Percentiles rank a stretch among this genome's conserved stretches.
phyloP scores from a whole-genome alignment of 108 stramenopile genomes.

The Nitzschia inconspicua region DNA sequence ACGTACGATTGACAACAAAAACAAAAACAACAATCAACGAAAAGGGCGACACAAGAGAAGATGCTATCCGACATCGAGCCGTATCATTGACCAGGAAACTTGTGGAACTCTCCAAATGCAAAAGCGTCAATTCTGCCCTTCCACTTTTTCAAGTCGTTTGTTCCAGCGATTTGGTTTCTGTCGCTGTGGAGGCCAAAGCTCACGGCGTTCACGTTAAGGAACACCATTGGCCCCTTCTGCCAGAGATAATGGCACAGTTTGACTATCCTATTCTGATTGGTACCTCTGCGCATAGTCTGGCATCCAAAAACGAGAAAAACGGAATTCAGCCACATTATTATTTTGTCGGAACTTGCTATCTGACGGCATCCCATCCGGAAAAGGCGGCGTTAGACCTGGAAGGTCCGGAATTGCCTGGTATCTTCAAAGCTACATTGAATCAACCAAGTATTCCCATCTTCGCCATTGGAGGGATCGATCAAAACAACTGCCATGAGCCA shows the following conservation, averaged over 20 bases:
- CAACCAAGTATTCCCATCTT: conserved; percentile 41
- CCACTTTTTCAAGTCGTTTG: conserved; percentile 48
- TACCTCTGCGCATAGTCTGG: conserved; percentile 63
- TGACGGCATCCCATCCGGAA: conserved; percentile 72
- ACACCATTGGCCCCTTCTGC: conserved; percentile 44
- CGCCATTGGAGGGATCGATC: conserved; percentile 81
- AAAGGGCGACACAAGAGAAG: background rate
- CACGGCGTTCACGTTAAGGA: conserved; percentile 84
- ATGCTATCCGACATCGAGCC: conserved; percentile 9
- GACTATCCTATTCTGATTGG: conserved; percentile 38
- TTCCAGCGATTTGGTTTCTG: conserved; percentile 58
- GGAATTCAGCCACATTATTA: conserved; percentile 54
- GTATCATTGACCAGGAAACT: conserved; percentile 28
- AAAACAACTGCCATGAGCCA: conserved; percentile 64
- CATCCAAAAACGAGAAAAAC: background rate
- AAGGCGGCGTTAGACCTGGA: conserved; percentile 48
- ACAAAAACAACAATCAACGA: conserved; percentile 1
- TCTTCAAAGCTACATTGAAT: conserved; percentile 30
- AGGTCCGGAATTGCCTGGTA: conserved; percentile 68
- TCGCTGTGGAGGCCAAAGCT: conserved; percentile 31
- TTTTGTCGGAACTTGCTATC: conserved; percentile 81
- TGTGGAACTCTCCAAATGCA: conserved; percentile 24
- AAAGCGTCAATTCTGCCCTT: background rate
- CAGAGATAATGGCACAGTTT: conserved; percentile 43
- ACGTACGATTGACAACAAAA: conserved; percentile 42